phyloP scores from a whole-genome alignment of 176 grass and related monocot species.

The Secale cereale region DNA sequence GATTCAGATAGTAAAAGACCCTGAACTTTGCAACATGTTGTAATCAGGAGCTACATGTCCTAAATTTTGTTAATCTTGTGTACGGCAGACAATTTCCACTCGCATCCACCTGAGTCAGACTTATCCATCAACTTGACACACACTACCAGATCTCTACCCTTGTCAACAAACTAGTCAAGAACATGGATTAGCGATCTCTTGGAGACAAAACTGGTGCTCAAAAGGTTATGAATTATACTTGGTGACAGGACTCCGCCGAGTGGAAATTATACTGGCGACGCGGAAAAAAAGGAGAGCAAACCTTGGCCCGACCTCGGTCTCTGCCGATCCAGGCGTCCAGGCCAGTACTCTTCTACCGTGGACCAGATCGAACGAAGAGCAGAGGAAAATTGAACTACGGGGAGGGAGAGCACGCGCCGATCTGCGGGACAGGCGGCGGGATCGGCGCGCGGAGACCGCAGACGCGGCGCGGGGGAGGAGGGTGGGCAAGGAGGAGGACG shows the following conservation, averaged over 20 bases:
- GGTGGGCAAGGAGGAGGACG: not conserved
- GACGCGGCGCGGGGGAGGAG: not conserved
- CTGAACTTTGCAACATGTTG: too few species aligned
- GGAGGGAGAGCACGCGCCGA: not conserved
- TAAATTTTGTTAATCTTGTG: not conserved
- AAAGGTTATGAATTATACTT: too few species aligned
- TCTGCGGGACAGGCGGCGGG: not conserved
- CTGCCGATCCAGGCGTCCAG: not conserved
- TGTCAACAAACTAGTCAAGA: too few species aligned
- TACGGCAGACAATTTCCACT: not conserved
- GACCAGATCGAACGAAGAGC: not conserved
- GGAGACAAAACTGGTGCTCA: too few species aligned
- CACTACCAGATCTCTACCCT: not conserved
- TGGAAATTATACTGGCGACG: not conserved
- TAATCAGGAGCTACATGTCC: not conserved
- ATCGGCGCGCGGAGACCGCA: not conserved
- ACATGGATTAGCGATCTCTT: not conserved
- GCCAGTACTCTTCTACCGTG: not conserved
- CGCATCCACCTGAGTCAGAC: not conserved
- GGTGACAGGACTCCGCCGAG: too few species aligned
- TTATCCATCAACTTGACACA: not conserved
- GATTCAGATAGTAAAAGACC: too few species aligned
- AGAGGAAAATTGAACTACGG: not conserved
- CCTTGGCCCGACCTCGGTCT: not conserved
- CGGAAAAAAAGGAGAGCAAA: not conserved